phyloP scores from a whole-genome alignment of 208 protist genomes.

The Endotrypanum monterogeii region DNA sequence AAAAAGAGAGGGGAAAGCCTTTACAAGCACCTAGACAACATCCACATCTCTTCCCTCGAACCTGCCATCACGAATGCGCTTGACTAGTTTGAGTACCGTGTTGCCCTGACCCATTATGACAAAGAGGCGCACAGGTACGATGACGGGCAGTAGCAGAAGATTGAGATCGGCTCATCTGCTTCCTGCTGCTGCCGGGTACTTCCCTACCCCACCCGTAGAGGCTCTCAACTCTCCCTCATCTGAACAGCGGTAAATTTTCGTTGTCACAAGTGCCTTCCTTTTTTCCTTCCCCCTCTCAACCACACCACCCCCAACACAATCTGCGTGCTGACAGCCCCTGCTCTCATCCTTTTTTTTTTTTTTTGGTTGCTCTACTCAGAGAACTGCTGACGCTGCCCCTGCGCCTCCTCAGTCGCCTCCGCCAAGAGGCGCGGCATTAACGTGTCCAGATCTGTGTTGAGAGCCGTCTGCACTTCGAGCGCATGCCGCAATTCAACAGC shows the following conservation, averaged over 20 bases:
- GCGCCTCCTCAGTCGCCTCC: constrained; percentile 77
- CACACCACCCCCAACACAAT: not conserved
- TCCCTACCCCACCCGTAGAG: not conserved
- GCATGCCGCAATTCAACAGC: constrained; percentile 52
- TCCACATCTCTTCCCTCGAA: not conserved
- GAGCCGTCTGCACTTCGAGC: constrained; percentile 50
- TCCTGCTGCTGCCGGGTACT: not conserved
- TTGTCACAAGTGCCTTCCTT: not conserved
- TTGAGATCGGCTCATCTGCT: not conserved
- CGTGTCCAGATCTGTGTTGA: constrained; percentile 73
- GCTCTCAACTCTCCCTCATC: not conserved
- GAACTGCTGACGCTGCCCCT: constrained; percentile 45
- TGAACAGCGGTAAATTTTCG: not conserved
- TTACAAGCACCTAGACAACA: not conserved
- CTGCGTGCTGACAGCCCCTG: not conserved
- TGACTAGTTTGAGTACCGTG: not conserved
- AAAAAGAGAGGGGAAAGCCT: not conserved
- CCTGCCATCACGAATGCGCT: not conserved
- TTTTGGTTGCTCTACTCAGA: constrained; percentile 11
- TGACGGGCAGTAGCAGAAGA: not conserved
- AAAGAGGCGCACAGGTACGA: not conserved
- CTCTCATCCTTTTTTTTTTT: not conserved
- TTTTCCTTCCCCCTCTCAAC: not conserved
- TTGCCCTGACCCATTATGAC: not conserved
- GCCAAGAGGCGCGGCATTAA: constrained; percentile 66